Evolutionary conservation across 768 basidiomycete genomes (phyloP), one percentile per base, ranked within the genome.

Genomic region (Suillus ampliporus): DNA sequence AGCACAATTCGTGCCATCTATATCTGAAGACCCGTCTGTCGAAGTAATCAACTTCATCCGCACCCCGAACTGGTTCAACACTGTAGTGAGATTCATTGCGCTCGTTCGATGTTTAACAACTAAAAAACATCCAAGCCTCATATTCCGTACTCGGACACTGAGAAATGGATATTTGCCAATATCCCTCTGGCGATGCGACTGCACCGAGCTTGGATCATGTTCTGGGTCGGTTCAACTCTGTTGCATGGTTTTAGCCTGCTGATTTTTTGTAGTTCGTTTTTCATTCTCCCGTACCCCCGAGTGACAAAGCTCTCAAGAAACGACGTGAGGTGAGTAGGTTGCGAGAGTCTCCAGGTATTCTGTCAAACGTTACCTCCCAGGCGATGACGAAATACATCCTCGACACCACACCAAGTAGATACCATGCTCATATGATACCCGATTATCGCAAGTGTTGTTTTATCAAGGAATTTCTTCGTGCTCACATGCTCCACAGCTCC

Each of bases 11-110:
- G 76, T 88, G 21, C 86, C 88, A 11, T 66, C 74, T 53, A 85
- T 88, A 57, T 78, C 85, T 11, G 69, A 72, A 47, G 85, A 88
- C 64, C 77, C 83, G 3, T 79, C 80, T 26, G 81, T 84, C 10
- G 68, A 82, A 51, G 78, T 88, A 15, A 75, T 84, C 60, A 87
- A 91, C 67, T 88, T 88, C 69, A 72, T 69, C 54, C 77, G 89
- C 57, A 87, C 84, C 35, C 87, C 86, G 9, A 83, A 85, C 62
- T 90, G 87, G 86, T 87, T 80, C 65, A 60, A 81, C 2, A 81
- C 83, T 3, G 80, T 81, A 63, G 87, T 88, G 67, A 67, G 80
- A 53, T 44, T 31, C 43, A n/a, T 9, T n/a, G 43, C 11, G 58
- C 31, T 38, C 31, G 14, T 37, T 11, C 23, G 19, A 23, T 9